These are phyloP conservation scores for Tetrahymena elliotti DNA, from an alignment of 73 alveolate species.

Conservation along the genomic window DNA sequence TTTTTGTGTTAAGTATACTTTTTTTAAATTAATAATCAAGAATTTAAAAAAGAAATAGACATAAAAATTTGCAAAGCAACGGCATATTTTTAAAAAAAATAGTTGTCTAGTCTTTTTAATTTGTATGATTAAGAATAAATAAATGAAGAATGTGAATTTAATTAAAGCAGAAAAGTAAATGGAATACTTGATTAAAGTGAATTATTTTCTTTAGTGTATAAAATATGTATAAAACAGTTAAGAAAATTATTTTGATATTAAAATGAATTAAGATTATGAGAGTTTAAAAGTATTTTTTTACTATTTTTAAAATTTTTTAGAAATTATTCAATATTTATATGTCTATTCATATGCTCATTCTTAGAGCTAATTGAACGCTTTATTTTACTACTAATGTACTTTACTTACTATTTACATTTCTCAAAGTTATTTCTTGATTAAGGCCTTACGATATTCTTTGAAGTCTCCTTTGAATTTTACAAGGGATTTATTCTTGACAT, in stretches of 20 bases:
- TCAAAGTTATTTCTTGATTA: background rate
- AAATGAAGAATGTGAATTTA: background rate
- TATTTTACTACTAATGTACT: no score
- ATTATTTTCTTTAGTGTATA: background rate
- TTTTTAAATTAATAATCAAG: no score
- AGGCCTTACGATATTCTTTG: slow-evolving; percentile 80
- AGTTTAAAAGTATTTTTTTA: background rate
- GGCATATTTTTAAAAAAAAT: no score
- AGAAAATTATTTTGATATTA: background rate
- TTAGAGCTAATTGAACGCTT: background rate
- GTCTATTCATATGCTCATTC: background rate
- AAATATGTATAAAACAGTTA: background rate
- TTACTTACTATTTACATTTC: background rate
- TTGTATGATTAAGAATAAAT: no score
- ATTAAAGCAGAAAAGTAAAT: background rate
- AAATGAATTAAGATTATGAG: background rate
- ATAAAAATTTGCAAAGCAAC: no score
- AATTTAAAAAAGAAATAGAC: no score
- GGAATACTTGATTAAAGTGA: background rate
- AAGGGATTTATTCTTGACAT: slow-evolving; percentile 75
- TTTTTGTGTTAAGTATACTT: no score
- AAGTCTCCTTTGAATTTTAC: slow-evolving; percentile 91
- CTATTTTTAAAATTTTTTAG: background rate
- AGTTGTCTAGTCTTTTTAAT: no score
- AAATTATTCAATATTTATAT: background rate